phyloP scores from a whole-genome alignment of 768 basidiomycete genomes.

The Mycena leptocephala region DNA sequence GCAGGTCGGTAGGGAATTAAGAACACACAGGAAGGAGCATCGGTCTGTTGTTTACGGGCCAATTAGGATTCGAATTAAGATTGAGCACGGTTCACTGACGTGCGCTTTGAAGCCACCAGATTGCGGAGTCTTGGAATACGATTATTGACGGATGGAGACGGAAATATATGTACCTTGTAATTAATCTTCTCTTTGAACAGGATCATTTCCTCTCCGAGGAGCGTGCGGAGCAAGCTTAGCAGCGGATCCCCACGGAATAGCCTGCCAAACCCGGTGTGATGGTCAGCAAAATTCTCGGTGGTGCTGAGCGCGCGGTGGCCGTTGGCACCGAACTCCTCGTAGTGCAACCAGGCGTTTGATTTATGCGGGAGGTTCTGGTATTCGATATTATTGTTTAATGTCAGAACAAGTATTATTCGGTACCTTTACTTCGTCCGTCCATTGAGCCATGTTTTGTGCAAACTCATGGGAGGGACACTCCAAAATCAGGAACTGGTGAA shows the following conservation, averaged over 20 bases:
- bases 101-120: slow-evolving; percentile 34
- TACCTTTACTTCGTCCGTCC: slow-evolving; percentile 35
- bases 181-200: slow-evolving; percentile 40
- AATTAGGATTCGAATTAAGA: not conserved
- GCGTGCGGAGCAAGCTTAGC: not conserved
- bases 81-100: slow-evolving; percentile 15
- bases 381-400: not conserved
- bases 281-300: slow-evolving; percentile 33
- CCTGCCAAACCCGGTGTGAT: slow-evolving; percentile 29
- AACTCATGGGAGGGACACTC: slow-evolving; percentile 8
- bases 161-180: slow-evolving; percentile 35
- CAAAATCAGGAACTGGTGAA: slow-evolving; percentile 33
- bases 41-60: not conserved
- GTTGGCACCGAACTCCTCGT: slow-evolving; percentile 24
- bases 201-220: slow-evolving; percentile 32
- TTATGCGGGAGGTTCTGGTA: slow-evolving; percentile 27
- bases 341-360: slow-evolving; percentile 34
- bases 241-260: slow-evolving; percentile 30
- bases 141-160: too few species aligned
- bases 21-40: slow-evolving; percentile 28
- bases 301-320: slow-evolving; percentile 20
- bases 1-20: not conserved
- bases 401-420: not conserved
- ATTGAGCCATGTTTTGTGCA: slow-evolving; percentile 15
- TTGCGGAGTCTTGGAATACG: slow-evolving; percentile 6